These are phyloP conservation scores for Clitoria ternatea DNA, from an alignment of 306 rosid species.

Conservation along the genomic window DNA sequence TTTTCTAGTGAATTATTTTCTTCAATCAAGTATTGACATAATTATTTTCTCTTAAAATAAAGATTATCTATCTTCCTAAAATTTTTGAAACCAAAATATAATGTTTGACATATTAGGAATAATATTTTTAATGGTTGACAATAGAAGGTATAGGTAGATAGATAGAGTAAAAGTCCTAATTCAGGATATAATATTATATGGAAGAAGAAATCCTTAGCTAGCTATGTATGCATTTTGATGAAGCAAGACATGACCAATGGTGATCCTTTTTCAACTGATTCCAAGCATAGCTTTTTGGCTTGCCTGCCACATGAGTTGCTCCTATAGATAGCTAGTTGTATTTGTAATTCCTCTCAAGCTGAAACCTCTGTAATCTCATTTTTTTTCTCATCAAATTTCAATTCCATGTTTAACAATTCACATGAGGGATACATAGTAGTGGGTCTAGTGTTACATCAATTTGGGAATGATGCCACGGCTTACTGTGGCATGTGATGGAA, in stretches of 20 bases:
- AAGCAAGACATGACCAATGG: conserved; percentile 4
- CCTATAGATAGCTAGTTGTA: background rate
- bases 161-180: background rate
- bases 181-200: background rate
- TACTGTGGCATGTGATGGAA: background rate
- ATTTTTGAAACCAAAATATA: no score
- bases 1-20: background rate
- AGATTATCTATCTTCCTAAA: no score
- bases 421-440: conserved; percentile 12
- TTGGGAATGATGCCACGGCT: conserved; percentile 11
- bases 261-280: conserved; percentile 9
- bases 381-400: background rate
- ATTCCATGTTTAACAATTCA: conserved; percentile 13
- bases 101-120: no score
- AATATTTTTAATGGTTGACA: background rate
- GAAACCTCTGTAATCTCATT: conserved; percentile 13
- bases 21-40: background rate
- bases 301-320: conserved; percentile 41
- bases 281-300: conserved; percentile 23
- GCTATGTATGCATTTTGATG: background rate
- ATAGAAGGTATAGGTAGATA: background rate
- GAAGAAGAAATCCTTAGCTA: background rate
- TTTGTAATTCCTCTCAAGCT: background rate
- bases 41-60: no score
- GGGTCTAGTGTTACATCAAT: conserved; percentile 17